Percentiles rank a stretch among this genome's conserved stretches.
phyloP scores from a whole-genome alignment of 2,329 filamentous ascomycete genomes.

The Diaporthe ampelina region DNA sequence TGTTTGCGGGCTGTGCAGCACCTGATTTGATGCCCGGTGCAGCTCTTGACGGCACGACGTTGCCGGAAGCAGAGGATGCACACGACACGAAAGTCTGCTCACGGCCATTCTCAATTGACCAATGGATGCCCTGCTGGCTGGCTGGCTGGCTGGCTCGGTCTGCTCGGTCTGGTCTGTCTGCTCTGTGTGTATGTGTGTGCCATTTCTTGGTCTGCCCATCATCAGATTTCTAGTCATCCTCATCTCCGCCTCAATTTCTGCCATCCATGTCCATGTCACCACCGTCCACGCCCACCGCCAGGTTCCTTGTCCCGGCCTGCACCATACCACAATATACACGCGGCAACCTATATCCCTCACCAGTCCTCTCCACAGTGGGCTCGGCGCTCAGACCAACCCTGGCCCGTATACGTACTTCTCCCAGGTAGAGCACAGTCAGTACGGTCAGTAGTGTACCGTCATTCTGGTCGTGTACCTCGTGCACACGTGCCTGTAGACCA shows the following conservation, averaged over 20 bases:
- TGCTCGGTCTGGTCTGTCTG: too few relatives aligned
- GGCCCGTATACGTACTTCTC: not conserved
- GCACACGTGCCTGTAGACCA: not conserved
- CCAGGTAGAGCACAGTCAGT: not conserved
- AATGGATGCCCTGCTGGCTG: not conserved
- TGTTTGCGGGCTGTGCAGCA: not conserved
- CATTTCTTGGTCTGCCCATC: not conserved
- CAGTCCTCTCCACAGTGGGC: not conserved
- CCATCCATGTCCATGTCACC: slow-evolving; percentile 10
- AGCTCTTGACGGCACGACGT: slow-evolving; percentile 8
- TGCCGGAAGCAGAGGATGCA: not conserved
- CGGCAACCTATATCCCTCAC: not conserved
- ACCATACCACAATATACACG: not conserved
- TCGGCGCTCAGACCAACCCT: not conserved
- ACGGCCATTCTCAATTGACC: not conserved
- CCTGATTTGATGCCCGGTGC: not conserved
- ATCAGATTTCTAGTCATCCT: not conserved
- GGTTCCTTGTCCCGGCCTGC: not conserved
- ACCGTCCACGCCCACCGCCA: not conserved
- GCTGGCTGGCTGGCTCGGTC: too few relatives aligned
- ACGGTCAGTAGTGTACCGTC: too few relatives aligned
- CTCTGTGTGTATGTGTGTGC: not conserved
- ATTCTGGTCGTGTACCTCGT: not conserved
- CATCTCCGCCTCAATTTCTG: slow-evolving; percentile 8
- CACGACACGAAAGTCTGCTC: not conserved